A percentile compares a stretch with the other conserved stretches of the same genome.
Conservation (phyloP, 2,329 filamentous ascomycete species). For the Epichloe coenophiala region DNA sequence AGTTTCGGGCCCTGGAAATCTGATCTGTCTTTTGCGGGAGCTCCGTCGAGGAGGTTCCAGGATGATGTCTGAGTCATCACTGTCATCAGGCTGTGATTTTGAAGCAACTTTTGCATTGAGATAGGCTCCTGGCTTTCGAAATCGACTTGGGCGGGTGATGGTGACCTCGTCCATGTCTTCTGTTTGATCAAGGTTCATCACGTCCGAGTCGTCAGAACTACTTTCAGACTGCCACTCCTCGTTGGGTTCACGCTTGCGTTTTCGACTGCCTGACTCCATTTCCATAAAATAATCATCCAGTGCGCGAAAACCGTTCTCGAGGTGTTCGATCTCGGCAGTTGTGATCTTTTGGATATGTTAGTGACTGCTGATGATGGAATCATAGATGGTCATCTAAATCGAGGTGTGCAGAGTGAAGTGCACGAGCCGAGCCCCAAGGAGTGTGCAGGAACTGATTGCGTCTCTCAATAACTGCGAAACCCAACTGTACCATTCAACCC, state of each 20-base stretch:
- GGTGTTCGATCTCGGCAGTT: conserved; percentile 15
- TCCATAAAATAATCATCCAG: conserved; percentile 11
- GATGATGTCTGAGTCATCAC: conserved; percentile 1
- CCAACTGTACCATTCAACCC: background rate
- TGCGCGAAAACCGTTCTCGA: conserved; percentile 20
- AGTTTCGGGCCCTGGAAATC: background rate
- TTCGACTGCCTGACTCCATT: conserved; percentile 11
- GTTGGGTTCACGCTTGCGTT: conserved; percentile 18
- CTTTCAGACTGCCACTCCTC: conserved; percentile 17
- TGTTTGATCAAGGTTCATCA: conserved; percentile 14
- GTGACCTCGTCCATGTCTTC: conserved; percentile 12
- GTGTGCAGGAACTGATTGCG: background rate
- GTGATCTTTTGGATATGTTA: conserved; percentile 17
- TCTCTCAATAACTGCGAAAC: background rate
- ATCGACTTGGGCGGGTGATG: background rate
- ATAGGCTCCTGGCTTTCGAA: background rate
- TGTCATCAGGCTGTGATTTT: conserved; percentile 2
- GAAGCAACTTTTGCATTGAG: background rate
- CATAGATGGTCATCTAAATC: background rate
- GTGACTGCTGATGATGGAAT: background rate
- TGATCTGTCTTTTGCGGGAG: conserved; percentile 1
- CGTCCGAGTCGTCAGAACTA: conserved; percentile 12
- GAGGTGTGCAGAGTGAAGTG: background rate
- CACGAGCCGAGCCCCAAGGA: background rate
- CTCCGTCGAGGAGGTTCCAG: conserved; percentile 7